Evolutionary conservation across 345 rosid species (phyloP).

Genomic region (Bruguiera gymnorhiza): DNA sequence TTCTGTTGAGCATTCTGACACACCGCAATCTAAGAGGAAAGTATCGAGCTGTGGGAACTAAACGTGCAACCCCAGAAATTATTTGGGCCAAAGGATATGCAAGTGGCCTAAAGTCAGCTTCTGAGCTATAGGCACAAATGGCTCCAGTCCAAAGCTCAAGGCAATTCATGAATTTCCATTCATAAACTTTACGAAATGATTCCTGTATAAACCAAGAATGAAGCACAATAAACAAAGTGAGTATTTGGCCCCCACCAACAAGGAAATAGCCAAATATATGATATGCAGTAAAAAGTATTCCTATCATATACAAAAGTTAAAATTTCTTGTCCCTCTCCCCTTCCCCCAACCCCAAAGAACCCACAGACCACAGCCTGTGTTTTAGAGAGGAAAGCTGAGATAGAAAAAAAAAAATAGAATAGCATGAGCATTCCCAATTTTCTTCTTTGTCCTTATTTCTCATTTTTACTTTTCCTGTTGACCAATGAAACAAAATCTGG

Average conservation of each 20-base stretch:
- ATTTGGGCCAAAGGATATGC: slow-evolving; percentile 89
- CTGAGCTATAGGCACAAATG: slow-evolving; percentile 61
- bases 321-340: no score
- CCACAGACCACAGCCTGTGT: no score
- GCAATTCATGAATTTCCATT: slow-evolving; percentile 93
- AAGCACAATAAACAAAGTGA: background rate
- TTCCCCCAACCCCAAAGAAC: no score
- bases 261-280: no score
- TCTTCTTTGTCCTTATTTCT: background rate
- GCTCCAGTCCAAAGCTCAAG: slow-evolving; percentile 99
- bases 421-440: no score
- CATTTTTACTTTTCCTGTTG: background rate
- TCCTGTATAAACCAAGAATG: slow-evolving; percentile 40
- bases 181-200: slow-evolving; percentile 88
- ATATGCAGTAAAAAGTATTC: no score
- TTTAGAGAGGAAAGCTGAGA: no score
- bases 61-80: slow-evolving; percentile 82
- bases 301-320: no score
- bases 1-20: slow-evolving; percentile 82
- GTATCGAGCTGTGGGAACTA: slow-evolving; percentile 91
- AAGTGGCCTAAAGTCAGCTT: slow-evolving; percentile 76
- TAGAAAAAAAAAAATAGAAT: no score
- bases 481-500: background rate
- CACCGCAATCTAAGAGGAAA: slow-evolving; percentile 90
- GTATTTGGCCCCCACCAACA: no score